These are phyloP conservation scores for Neofusicoccum umdonicola DNA, from an alignment of 2,329 filamentous ascomycete species.

Conservation along the genomic window DNA sequence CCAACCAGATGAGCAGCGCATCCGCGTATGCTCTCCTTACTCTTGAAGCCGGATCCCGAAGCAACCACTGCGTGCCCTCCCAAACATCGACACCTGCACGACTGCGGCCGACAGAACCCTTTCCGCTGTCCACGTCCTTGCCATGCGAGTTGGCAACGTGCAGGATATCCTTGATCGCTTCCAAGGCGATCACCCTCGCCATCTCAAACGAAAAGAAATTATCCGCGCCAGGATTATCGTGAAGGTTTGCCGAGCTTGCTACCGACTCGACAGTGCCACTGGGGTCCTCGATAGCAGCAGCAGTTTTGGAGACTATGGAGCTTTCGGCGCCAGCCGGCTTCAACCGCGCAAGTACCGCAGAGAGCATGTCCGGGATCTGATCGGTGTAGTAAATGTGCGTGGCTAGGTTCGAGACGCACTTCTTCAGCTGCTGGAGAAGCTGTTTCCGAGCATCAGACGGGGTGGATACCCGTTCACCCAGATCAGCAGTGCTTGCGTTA, in stretches of 20 bases:
- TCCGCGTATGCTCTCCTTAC: constrained; percentile 85
- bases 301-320: constrained; percentile 44
- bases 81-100: constrained; percentile 78
- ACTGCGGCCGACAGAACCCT: constrained; percentile 64
- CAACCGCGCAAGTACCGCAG: constrained; percentile 72
- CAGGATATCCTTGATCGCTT: constrained; percentile 78
- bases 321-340: constrained; percentile 56
- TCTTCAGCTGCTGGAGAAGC: constrained; percentile 69
- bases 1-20: constrained; percentile 79
- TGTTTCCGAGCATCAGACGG: constrained; percentile 57
- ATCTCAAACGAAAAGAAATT: constrained; percentile 63
- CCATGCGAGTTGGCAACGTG: constrained; percentile 66
- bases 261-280: constrained; percentile 48
- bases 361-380: constrained; percentile 92
- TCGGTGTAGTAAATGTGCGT: constrained; percentile 97
- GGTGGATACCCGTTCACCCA: constrained; percentile 19
- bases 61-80: constrained; percentile 94
- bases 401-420: constrained; percentile 84
- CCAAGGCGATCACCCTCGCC: constrained; percentile 64
- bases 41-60: constrained; percentile 73
- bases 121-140: constrained; percentile 47
- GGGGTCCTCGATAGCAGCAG: constrained; percentile 52
- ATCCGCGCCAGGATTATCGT: constrained; percentile 53
- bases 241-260: constrained; percentile 47
- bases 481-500: neutral